Evolutionary conservation across 2,329 filamentous ascomycete species (phyloP), one percentile per base, ranked within the genome.

Genomic region (Talaromyces pinophilus): DNA sequence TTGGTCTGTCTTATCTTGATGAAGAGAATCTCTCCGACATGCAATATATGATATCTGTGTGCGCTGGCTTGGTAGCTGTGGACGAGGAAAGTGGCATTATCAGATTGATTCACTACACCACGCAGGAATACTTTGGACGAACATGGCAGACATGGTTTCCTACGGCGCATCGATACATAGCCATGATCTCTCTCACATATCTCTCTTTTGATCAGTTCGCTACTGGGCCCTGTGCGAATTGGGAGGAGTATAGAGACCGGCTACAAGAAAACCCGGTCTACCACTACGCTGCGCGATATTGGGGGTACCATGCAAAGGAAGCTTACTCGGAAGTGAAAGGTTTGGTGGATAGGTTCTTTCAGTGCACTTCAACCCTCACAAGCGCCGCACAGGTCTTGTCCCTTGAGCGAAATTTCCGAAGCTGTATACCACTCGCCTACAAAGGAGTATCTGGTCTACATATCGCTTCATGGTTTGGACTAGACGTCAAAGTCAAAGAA

Each of bases 101-200:
- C 40, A 71, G 71, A n/a, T 68, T 80, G 2, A 73, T 78, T 0
- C 78, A 78, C 63, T 73, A 75, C 65, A 78, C 74, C 15, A 71
- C 17, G 0, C 6, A 0, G 62, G 40, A 1, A 59, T 80, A 44
- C 78, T 77, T 1, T 72, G 85, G 30, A 79, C 78, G 0, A 84
- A 79, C 35, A 17, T 84, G 0, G 86, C 82, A 62, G 83, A 78
- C 71, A 80, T 81, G 63, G 83, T 79, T 75, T 57, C 66, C 69
- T 2, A 22, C 70, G 10, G 68, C 65, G 13, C 59, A 71, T 11
- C 28, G 28, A 7, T 10, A 67, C 5, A 72, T 74, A 40, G 64
- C 68, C 3, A 48, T 15, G 6, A 68, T 11, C 7, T 74, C 70
- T 50, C 17, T 70, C n/a, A 69, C 70, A 7, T 74, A 74, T 48